These are phyloP conservation scores for Ormosia semicastrata DNA, from an alignment of 306 rosid species.

Conservation along the genomic window DNA sequence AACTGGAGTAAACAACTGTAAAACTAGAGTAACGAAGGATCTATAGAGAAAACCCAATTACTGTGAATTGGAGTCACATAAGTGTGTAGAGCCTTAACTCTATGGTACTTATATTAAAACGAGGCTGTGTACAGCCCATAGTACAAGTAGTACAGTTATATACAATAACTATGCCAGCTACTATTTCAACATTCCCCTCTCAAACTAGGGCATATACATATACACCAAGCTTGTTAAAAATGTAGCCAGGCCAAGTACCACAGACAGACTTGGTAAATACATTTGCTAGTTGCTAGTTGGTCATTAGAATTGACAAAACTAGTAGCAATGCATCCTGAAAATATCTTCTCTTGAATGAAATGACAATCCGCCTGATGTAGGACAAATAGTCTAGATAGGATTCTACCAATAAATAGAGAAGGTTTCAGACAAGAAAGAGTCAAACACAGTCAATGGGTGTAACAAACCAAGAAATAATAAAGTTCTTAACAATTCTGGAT, in stretches of 20 bases:
- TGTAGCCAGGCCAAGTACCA: neutral
- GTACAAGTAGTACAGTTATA: neutral
- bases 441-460: too few relatives aligned
- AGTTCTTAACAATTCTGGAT: too few relatives aligned
- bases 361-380: neutral
- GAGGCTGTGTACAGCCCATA: neutral
- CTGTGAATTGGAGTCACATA: neutral
- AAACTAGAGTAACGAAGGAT: neutral
- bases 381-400: too few relatives aligned
- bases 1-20: conserved; percentile 1
- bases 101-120: neutral
- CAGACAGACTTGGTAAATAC: too few relatives aligned
- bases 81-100: neutral
- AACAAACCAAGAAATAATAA: too few relatives aligned
- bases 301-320: neutral
- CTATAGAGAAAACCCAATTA: neutral
- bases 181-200: too few relatives aligned
- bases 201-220: neutral
- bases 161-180: neutral
- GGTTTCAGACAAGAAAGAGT: too few relatives aligned
- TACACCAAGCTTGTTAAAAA: neutral
- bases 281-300: neutral
- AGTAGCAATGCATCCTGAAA: neutral
- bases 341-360: neutral
- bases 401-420: too few relatives aligned